Evolutionary conservation across 441 rosid species (phyloP), one percentile per base, ranked within the genome.

Genomic region (Flueggea neowawraea): DNA sequence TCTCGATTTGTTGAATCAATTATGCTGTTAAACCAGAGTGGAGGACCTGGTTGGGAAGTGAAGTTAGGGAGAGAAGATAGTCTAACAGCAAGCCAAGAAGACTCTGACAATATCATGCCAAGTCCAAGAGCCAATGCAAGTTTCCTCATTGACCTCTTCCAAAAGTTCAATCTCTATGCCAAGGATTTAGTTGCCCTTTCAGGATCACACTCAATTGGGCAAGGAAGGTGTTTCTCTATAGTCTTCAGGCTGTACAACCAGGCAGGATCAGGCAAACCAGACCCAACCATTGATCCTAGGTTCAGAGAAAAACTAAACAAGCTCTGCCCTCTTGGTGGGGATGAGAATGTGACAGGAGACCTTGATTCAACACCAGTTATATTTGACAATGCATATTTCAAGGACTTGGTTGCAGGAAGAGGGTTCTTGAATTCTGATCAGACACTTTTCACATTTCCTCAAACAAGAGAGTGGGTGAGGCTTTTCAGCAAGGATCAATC

Each of bases 1-100:
- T 50, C 4, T 43, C 1, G 1, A 8, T 28, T 43, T 12, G 6
- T 52, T 57, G 41, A 12, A 10, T 16, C 10, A 32, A n/a, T 7
- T 51, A n/a, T 64, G 54, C 43, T 7, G 12, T 22, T 44, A 28
- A 47, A 73, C 15, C 70, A 90, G 97, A 94, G 80, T 14, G 96
- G 99, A 64, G 99, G 97, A 61, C 97, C 99, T 2, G 68, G 71
- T 45, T 91, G 99, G 99, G 90, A 76, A 43, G 99, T 91, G 81
- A 89, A 75, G 73, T 69, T 95, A 17, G 99, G 97, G 45, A 83
- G 99, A 45, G 33, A 47, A 72, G 97, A 95, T 70, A 95, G 97
- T 76, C 72, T 95, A 61, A 83, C 83, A 16, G 92, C 99, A 0
- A 89, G 91, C 69, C 96, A 89, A 54, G 73, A 81, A 70, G 95